These are phyloP conservation scores for Plasmodium adleri DNA, from an alignment of 169 alveolate genomes.

Conservation along the genomic window DNA sequence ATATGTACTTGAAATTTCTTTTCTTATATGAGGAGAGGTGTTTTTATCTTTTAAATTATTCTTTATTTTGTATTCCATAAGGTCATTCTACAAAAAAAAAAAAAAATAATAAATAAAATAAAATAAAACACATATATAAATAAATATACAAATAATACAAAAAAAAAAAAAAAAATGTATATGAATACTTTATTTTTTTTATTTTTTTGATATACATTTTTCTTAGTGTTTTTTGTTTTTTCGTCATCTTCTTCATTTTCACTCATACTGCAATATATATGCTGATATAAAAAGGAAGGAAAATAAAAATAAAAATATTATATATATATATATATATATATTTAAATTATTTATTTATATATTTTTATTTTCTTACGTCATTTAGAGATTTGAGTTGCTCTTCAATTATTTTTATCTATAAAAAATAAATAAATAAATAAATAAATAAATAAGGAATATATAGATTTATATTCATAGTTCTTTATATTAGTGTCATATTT, in stretches of 20 bases:
- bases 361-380: conserved; percentile 25
- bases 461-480: neutral
- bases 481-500: neutral
- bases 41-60: neutral
- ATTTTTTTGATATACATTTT: conserved; percentile 9
- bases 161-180: neutral
- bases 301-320: neutral
- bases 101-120: neutral
- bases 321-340: neutral
- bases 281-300: conserved; percentile 6
- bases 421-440: conserved; percentile 1
- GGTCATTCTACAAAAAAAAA: neutral
- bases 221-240: neutral
- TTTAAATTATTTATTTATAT: conserved; percentile 5
- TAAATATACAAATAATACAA: neutral
- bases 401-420: conserved; percentile 46
- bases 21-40: neutral
- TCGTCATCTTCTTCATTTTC: conserved; percentile 23
- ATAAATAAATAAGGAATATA: neutral
- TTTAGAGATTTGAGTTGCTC: conserved; percentile 37
- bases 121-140: neutral
- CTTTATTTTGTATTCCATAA: neutral
- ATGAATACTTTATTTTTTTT: neutral
- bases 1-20: neutral
- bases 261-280: conserved; percentile 31